Conservation (phyloP, 2,329 filamentous ascomycete genomes). For the Colletotrichum filicis region DNA sequence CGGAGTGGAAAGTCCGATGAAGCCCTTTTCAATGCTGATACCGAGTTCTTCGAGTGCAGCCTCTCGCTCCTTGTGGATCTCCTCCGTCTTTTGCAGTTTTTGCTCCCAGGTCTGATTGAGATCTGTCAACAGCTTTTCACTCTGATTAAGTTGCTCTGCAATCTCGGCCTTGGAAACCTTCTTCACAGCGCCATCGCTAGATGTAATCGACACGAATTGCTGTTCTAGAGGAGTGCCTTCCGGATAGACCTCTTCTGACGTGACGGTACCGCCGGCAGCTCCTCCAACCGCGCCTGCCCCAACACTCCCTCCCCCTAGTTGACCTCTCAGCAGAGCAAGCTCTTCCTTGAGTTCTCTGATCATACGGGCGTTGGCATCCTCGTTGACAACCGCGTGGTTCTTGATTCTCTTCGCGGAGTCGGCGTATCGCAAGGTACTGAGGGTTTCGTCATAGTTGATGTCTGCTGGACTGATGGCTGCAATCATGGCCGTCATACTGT, state of each 20-base stretch:
- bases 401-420: constrained; percentile 99
- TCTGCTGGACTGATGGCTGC: constrained; percentile 97
- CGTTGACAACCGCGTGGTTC: constrained; percentile 99
- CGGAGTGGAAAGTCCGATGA: constrained; percentile 92
- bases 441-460: constrained; percentile 98
- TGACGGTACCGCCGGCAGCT: constrained; percentile 56
- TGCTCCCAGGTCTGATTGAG: constrained; percentile 99
- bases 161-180: constrained; percentile 99
- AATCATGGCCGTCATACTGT: constrained; percentile 99
- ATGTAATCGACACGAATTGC: constrained; percentile 95
- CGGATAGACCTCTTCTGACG: constrained; percentile 86
- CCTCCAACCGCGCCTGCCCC: constrained; percentile 53
- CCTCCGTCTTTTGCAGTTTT: constrained; percentile 92
- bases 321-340: constrained; percentile 84
- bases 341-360: constrained; percentile 98
- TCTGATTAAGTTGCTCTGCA: constrained; percentile 93
- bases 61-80: constrained; percentile 97
- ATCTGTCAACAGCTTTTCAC: constrained; percentile 94
- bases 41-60: constrained; percentile 94
- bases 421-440: constrained; percentile 94
- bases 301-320: constrained; percentile 73
- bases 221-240: constrained; percentile 93
- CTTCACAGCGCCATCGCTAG: constrained; percentile 85
- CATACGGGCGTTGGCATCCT: constrained; percentile 98
- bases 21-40: constrained; percentile 99